Base-by-base conservation (phyloP, 2,329 filamentous ascomycete species). In the Trichocomaceae sp. region DNA sequence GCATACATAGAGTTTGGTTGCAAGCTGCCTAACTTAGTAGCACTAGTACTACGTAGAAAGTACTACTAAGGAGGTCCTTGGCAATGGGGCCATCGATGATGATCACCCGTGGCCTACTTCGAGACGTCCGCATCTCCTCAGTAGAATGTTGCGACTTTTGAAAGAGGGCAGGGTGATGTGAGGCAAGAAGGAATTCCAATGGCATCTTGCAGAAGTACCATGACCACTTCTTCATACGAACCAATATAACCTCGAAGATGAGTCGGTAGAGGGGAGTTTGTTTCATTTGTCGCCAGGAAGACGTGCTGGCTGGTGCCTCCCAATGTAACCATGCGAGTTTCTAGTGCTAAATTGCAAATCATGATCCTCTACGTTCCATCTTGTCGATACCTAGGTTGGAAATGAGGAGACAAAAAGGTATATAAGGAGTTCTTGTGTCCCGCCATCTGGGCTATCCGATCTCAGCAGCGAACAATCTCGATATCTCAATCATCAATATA, bases 281-380 rank as follows among this genome's bases (percentile, higher is more conserved):
- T 12, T 42, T 42, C 22, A 53, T 47, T 31, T 35, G 23, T 35
- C 19, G 20, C 20, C 17, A 47, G 10, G 20, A 53, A 47, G 45
- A 53, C 45, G 42, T 53, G 51, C 33, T 47, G 19, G 20, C 22
- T 23, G 15, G 33, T 4, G 26, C 39, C 10, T 47, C n/a, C 39
- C 51, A 45, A 53, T 53, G 51, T 53, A 53, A 53, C 51, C 51
- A 47, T 53, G 47, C 51, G 51, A 45, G 26, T 26, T 47, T 53
- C 23, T 47, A 47, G 44, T 20, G n/a, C 19, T 22, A 20, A 19
- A 53, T 47, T 47, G 51, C 33, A 42, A 53, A 53, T 47, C 22
- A 15, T 8, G 42, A 29, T 44, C 31, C 19, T 29, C 9, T n/a
- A 31, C 31, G 13, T 17, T 47, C 12, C 6, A 17, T 8, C 7